These are phyloP conservation scores for Chlorella sp. DNA, from an alignment of 139 green algal species.

Conservation along the genomic window DNA sequence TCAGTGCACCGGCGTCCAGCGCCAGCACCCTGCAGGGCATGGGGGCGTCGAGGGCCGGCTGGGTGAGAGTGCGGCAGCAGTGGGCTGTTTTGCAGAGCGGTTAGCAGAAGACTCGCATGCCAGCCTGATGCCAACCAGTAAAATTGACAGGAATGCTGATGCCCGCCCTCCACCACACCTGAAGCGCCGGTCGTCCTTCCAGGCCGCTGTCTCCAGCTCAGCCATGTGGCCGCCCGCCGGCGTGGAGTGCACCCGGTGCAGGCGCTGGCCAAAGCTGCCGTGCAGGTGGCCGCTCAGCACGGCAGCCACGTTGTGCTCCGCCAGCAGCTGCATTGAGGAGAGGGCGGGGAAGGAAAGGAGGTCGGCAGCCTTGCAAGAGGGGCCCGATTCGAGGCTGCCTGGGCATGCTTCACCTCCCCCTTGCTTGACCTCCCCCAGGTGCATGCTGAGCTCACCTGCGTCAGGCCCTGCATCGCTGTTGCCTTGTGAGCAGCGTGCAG, in stretches of 20 bases:
- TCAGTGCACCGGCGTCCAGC: conserved; percentile 51
- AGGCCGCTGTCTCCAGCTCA: conserved; percentile 73
- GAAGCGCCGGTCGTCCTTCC: conserved; percentile 76
- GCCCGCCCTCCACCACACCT: no score
- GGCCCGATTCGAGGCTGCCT: no score
- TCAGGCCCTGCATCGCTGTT: conserved; percentile 25
- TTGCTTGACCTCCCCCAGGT: no score
- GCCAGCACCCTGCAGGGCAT: conserved; percentile 20
- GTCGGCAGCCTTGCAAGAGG: no score
- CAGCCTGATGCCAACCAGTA: no score
- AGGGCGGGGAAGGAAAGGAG: no score
- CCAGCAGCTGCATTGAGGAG: conserved; percentile 11
- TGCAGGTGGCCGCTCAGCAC: conserved; percentile 80
- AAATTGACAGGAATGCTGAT: no score
- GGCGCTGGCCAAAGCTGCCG: conserved; percentile 63
- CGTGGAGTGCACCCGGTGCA: conserved; percentile 60
- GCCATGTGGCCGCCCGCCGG: conserved; percentile 45
- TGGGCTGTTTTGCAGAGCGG: not conserved
- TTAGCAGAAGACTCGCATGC: no score
- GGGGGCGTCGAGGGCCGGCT: not conserved
- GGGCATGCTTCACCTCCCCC: no score
- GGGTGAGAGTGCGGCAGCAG: not conserved
- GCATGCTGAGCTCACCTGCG: not conserved
- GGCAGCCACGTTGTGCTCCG: conserved; percentile 35
- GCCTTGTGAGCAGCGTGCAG: not conserved